Base-by-base conservation (phyloP, 495 filamentous ascomycete genomes). In the Penicillium cinerascens region DNA sequence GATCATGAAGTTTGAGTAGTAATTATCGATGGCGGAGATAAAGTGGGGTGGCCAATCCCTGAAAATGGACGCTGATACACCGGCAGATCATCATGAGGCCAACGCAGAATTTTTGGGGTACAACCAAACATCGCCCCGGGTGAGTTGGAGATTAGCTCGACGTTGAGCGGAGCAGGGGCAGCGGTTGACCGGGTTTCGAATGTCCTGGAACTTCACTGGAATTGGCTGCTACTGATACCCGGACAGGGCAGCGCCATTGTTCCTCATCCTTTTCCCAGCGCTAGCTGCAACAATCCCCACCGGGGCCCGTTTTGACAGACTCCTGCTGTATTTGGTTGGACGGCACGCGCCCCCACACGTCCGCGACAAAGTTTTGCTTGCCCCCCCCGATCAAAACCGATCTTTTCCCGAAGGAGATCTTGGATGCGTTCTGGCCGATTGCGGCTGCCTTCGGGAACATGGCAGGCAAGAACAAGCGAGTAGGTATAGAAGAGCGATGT, bases 61-160 rank as follows among this genome's bases (percentile, higher is more conserved):
- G 27, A 36, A 15, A 38, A 21, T 25, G 29, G 20, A 15, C 27
- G 38, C 25, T 44, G 49, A 27, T 38, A 11, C 8, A 33, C 54
- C 50, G 55, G 59, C 37, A 48, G 56, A 62, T 62, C 56, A 59
- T 53, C 15, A 39, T 36, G 52, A 51, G 41, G 23, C 41, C 58
- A 33, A 44, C 45, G 55, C 41, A 25, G 21, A 18, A 41, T 35
- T 53, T 48, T 59, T 56, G 52, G 56, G 39, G 56, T 57, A 56
- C 51, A 44, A 35, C 43, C 48, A 51, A 48, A 36, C 20, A 41
- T 35, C 25, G 27, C 21, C 25, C 55, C 39, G 53, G 44, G 9
- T 44, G 13, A 9, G 39, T 60, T 63, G 60, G 60, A 60, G 57
- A 50, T 60, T 60, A 63, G 60, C 39, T 42, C 17, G 40, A 37